These are phyloP conservation scores for Ophiosphaerella korrae DNA, from an alignment of 2,329 filamentous ascomycete genomes.

Conservation along the genomic window DNA sequence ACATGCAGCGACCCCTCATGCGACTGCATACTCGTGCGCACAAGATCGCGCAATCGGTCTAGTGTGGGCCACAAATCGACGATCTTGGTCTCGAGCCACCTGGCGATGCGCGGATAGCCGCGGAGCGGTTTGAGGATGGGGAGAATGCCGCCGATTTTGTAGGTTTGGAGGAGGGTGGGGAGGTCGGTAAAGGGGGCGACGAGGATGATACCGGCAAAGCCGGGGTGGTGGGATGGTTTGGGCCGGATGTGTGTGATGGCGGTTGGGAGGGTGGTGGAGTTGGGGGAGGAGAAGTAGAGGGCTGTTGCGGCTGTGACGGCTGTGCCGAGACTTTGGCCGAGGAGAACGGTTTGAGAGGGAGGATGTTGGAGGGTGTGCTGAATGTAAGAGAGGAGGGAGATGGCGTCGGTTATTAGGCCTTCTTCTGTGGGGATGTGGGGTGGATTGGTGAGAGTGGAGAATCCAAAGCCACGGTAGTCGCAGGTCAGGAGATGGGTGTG, in stretches of 20 bases:
- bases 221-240: slow-evolving; percentile 28
- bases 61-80: slow-evolving; percentile 83
- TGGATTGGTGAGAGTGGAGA: slow-evolving; percentile 68
- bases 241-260: slow-evolving; percentile 15
- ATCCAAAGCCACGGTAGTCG: slow-evolving; percentile 88
- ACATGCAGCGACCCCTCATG: slow-evolving; percentile 46
- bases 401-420: slow-evolving; percentile 80
- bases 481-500: slow-evolving; percentile 82
- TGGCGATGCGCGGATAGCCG: slow-evolving; percentile 67
- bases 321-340: slow-evolving; percentile 89
- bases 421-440: slow-evolving; percentile 68
- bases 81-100: slow-evolving; percentile 65
- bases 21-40: slow-evolving; percentile 43
- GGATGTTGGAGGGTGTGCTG: slow-evolving; percentile 68
- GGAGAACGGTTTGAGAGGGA: slow-evolving; percentile 73
- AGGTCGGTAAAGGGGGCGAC: slow-evolving; percentile 80
- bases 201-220: slow-evolving; percentile 75
- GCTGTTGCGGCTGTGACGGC: slow-evolving; percentile 78
- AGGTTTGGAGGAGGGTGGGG: slow-evolving; percentile 73
- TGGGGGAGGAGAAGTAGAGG: slow-evolving; percentile 65
- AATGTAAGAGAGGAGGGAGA: slow-evolving; percentile 74
- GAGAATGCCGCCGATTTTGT: slow-evolving; percentile 76
- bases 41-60: slow-evolving; percentile 65
- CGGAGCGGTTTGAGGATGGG: slow-evolving; percentile 79
- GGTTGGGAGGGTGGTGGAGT: slow-evolving; percentile 23